Evolutionary conservation across 768 basidiomycete genomes (phyloP).

Genomic region (Pisolithus orientalis): DNA sequence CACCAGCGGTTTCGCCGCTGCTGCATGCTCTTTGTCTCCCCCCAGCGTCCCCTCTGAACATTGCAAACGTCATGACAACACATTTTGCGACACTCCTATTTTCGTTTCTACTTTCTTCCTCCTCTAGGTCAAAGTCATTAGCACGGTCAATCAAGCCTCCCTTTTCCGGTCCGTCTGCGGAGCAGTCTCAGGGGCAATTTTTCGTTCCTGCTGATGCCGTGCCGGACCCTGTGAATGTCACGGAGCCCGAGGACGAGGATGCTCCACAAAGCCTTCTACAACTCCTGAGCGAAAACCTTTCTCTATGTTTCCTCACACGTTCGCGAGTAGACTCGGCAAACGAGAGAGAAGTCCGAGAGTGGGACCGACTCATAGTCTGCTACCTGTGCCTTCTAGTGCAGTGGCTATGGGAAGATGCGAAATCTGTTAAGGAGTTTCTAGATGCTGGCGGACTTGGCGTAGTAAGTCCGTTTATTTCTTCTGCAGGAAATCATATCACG

Average conservation of each 20-base stretch:
- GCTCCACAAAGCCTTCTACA: constrained; percentile 70
- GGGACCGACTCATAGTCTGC: constrained; percentile 83
- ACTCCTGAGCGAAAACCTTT: constrained; percentile 85
- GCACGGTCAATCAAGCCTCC: constrained; percentile 62
- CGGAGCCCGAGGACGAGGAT: constrained; percentile 50
- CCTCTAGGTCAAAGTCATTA: constrained; percentile 53
- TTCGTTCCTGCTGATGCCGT: constrained; percentile 74
- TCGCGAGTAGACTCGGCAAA: constrained; percentile 44
- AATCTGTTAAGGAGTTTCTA: constrained; percentile 81
- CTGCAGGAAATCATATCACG: neutral
- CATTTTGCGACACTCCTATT: constrained; percentile 78
- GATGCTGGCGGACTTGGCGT: constrained; percentile 86
- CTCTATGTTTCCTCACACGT: constrained; percentile 76
- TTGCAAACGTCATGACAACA: constrained; percentile 52
- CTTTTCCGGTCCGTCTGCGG: constrained; percentile 24
- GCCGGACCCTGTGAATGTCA: constrained; percentile 27
- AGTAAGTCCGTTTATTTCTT: constrained; percentile 43
- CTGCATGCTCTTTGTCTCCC: constrained; percentile 61
- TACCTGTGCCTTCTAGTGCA: constrained; percentile 80
- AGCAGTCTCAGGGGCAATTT: constrained; percentile 38
- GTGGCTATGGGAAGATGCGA: constrained; percentile 97
- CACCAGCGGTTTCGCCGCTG: constrained; percentile 55
- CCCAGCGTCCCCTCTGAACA: constrained; percentile 55
- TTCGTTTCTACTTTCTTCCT: constrained; percentile 68
- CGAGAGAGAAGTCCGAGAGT: constrained; percentile 73